These are phyloP conservation scores for Alternaria triticina DNA, from an alignment of 2,329 filamentous ascomycete species.

Conservation along the genomic window DNA sequence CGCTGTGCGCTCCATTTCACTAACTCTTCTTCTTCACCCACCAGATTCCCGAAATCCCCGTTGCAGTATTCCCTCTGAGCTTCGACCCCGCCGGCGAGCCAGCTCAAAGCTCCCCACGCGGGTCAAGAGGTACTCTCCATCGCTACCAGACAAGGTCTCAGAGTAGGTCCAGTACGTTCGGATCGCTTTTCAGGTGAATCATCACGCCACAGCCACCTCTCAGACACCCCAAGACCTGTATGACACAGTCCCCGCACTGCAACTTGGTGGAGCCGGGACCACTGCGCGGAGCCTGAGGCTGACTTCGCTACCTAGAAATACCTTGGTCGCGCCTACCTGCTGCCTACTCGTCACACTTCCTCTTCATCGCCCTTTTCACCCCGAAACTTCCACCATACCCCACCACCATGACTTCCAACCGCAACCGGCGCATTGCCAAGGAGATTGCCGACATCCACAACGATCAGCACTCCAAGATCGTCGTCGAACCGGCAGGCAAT, in stretches of 20 bases:
- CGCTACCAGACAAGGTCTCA: background rate
- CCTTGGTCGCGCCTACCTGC: conserved; percentile 5
- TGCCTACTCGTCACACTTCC: conserved; percentile 6
- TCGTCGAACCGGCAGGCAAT: conserved; percentile 66
- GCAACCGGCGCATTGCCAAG: conserved; percentile 70
- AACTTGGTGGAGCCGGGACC: conserved; percentile 3
- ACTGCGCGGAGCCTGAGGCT: conserved; percentile 12
- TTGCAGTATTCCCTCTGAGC: background rate
- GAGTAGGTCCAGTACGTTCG: background rate
- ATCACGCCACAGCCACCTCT: background rate
- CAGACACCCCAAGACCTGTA: conserved; percentile 21
- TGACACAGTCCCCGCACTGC: conserved; percentile 1
- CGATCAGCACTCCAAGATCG: conserved; percentile 80
- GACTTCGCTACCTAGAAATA: conserved; percentile 12
- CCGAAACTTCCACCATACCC: background rate
- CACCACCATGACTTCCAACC: conserved; percentile 61
- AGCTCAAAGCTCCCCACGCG: conserved; percentile 17
- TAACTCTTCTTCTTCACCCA: background rate
- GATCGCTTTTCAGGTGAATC: background rate
- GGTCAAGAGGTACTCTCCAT: conserved; percentile 13
- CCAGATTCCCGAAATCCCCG: background rate
- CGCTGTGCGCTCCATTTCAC: background rate
- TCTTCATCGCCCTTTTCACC: conserved; percentile 1
- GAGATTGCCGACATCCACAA: conserved; percentile 76
- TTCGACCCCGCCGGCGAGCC: conserved; percentile 14